Evolutionary conservation across 306 rosid species (phyloP).

Genomic region (Senna tora): DNA sequence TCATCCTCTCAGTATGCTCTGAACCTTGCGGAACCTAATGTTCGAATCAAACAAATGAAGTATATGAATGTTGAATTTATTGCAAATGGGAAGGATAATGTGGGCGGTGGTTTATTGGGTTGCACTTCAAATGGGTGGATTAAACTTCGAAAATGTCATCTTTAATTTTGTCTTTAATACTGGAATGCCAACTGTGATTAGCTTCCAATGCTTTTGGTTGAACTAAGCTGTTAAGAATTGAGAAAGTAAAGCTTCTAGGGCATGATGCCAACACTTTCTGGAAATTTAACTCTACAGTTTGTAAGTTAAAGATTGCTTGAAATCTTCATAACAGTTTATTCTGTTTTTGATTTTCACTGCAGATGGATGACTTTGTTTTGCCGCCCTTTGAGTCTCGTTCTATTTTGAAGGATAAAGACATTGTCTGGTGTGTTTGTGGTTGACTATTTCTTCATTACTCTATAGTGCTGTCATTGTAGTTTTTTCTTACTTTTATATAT

Average conservation of each 20-base stretch:
- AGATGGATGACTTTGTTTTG: slow-evolving; percentile 94
- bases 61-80: not conserved
- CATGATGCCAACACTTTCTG: not conserved
- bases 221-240: not conserved
- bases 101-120: not conserved
- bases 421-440: slow-evolving; percentile 61
- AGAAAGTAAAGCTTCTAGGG: not conserved
- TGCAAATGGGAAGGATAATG: not conserved
- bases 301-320: not conserved
- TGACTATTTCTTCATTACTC: not conserved
- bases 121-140: not conserved
- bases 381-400: slow-evolving; percentile 86
- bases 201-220: not conserved
- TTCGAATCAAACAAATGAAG: not conserved
- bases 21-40: not conserved
- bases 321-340: not conserved
- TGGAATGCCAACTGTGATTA: not conserved
- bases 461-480: not conserved
- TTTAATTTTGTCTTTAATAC: not conserved
- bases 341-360: slow-evolving; percentile 30
- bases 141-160: not conserved
- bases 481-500: slow-evolving; percentile 7
- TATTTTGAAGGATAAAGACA: slow-evolving; percentile 83
- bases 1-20: slow-evolving; percentile 64
- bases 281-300: not conserved